phyloP scores from a whole-genome alignment of 441 rosid genomes.

The Viola pubescens region DNA sequence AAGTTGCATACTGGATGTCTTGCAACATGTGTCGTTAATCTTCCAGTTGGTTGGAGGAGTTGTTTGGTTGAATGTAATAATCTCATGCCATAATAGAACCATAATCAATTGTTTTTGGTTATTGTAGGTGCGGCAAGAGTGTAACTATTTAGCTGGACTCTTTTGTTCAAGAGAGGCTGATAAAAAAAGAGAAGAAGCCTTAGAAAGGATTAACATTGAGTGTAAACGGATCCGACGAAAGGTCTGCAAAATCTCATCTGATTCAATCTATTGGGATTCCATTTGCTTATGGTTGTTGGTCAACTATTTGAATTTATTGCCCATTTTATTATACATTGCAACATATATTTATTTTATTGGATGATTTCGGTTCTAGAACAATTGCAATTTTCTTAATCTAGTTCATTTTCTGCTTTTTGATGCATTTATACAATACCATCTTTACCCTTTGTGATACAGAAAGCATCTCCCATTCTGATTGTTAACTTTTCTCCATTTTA shows the following conservation, averaged over 20 bases:
- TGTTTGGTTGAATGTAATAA: too few relatives aligned
- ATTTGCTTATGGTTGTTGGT: not conserved
- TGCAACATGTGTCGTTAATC: not conserved
- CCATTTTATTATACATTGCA: not conserved
- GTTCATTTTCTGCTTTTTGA: not conserved
- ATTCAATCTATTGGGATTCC: not conserved
- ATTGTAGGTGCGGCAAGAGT: slow-evolving; percentile 71
- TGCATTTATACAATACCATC: not conserved
- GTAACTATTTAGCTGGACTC: slow-evolving; percentile 67
- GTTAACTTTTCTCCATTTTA: too few relatives aligned
- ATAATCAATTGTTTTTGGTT: too few relatives aligned
- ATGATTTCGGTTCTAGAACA: not conserved
- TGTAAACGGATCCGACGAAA: slow-evolving; percentile 46
- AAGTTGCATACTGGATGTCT: too few relatives aligned
- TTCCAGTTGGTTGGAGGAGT: not conserved
- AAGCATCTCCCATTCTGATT: too few relatives aligned
- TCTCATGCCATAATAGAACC: too few relatives aligned
- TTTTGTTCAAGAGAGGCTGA: slow-evolving; percentile 38
- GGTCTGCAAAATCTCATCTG: slow-evolving; percentile 31
- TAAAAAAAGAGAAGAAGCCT: slow-evolving; percentile 30
- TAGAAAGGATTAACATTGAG: slow-evolving; percentile 48
- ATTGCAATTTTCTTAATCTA: not conserved
- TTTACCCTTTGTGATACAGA: too few relatives aligned
- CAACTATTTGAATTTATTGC: not conserved
- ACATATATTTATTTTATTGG: not conserved